These are phyloP conservation scores for Aspergillus cejpii DNA, from an alignment of 2,329 filamentous ascomycete species.

Conservation along the genomic window DNA sequence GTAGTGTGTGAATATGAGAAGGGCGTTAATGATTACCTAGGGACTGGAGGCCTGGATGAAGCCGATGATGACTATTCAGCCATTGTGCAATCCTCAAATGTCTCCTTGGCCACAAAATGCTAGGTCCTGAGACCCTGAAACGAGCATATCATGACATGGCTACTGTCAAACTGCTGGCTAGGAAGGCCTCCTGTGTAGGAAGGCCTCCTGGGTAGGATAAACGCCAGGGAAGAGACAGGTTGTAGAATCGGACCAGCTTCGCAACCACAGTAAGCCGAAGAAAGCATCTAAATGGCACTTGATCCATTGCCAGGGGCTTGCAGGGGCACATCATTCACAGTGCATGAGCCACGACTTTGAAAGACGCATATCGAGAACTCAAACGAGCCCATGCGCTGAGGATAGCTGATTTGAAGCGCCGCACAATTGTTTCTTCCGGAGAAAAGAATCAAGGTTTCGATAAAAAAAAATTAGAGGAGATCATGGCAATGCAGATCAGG, in stretches of 20 bases:
- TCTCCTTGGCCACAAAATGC: no score
- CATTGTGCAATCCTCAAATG: no score
- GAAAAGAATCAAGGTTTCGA: conserved; percentile 1
- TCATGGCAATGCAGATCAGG: conserved; percentile 25
- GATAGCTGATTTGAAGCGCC: conserved; percentile 8
- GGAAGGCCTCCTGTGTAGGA: background rate
- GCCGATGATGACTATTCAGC: no score
- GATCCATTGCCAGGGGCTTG: background rate
- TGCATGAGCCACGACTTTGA: background rate
- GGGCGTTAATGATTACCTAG: no score
- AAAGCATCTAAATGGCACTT: background rate
- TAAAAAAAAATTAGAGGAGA: conserved; percentile 11
- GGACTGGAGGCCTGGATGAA: no score
- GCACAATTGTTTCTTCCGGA: background rate
- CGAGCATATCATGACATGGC: no score
- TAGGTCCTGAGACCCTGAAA: no score
- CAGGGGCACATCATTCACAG: background rate
- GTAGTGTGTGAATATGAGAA: no score
- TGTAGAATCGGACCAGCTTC: background rate
- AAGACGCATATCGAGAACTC: background rate
- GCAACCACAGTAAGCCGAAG: background rate
- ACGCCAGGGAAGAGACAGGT: background rate
- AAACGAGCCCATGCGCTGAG: background rate
- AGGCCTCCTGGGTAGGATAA: background rate
- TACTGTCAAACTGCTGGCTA: no score